Evolutionary conservation across 2,329 filamentous ascomycete species (phyloP).

Genomic region (Ceratocystis alfenasii): DNA sequence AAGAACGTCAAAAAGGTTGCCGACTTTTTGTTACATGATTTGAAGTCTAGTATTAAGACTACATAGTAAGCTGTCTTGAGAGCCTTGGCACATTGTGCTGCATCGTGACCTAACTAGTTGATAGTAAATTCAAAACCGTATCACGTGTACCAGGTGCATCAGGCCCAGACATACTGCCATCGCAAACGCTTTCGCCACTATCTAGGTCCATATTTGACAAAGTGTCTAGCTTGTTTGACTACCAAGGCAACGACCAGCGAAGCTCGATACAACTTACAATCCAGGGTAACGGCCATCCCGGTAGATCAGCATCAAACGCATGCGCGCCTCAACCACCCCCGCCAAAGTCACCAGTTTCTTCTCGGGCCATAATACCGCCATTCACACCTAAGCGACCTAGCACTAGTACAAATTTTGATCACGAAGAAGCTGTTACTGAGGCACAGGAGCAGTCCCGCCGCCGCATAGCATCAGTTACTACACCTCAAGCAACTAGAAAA

Average conservation of each 20-base stretch:
- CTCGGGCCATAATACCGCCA: not conserved
- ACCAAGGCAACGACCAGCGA: constrained; percentile 12
- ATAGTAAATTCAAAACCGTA: constrained; percentile 41
- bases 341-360: constrained; percentile 19
- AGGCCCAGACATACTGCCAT: constrained; percentile 24
- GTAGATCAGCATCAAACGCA: constrained; percentile 20
- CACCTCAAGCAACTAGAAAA: constrained; percentile 25
- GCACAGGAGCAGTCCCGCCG: constrained; percentile 13
- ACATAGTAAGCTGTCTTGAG: constrained; percentile 43
- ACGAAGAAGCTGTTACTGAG: constrained; percentile 14
- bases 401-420: not conserved
- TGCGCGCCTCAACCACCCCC: constrained; percentile 22
- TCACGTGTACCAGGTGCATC: constrained; percentile 24
- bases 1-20: constrained; percentile 59
- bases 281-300: constrained; percentile 12
- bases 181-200: constrained; percentile 40
- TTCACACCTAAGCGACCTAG: not conserved
- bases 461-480: constrained; percentile 19
- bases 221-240: constrained; percentile 25
- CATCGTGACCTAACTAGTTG: constrained; percentile 25
- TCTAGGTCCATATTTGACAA: constrained; percentile 33
- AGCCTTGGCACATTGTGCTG: not conserved
- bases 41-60: constrained; percentile 59
- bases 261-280: constrained; percentile 8
- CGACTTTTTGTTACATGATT: constrained; percentile 60